These are phyloP conservation scores for Pichia kluyveri DNA, from an alignment of 805 yeast species.

Conservation along the genomic window DNA sequence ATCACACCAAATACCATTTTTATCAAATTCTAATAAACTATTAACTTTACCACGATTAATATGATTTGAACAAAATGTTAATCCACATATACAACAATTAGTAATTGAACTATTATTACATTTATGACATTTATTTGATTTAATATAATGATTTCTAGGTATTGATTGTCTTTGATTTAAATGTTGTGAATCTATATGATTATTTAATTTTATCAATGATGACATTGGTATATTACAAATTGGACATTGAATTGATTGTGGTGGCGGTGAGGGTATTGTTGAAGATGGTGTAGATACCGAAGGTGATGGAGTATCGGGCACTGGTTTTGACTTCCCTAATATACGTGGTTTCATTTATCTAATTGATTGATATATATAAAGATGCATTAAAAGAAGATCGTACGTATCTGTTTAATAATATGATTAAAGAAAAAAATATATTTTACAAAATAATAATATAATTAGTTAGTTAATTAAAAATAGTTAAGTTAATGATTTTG, in stretches of 20 bases:
- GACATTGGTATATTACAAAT: constrained; percentile 57
- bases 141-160: constrained; percentile 50
- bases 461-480: too few species aligned
- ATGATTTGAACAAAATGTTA: constrained; percentile 58
- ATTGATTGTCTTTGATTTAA: background rate
- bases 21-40: constrained; percentile 30
- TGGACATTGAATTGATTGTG: constrained; percentile 41
- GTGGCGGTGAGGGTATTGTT: background rate
- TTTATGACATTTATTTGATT: constrained; percentile 28
- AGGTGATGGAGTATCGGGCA: too few species aligned
- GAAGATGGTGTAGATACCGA: too few species aligned
- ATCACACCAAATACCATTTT: constrained; percentile 55
- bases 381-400: too few species aligned
- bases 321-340: too few species aligned
- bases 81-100: constrained; percentile 74
- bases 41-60: constrained; percentile 44
- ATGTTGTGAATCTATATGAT: constrained; percentile 68
- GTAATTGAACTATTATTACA: constrained; percentile 32
- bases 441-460: too few species aligned
- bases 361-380: too few species aligned
- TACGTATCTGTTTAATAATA: too few species aligned
- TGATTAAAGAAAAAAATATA: too few species aligned
- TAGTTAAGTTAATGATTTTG: background rate
- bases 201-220: constrained; percentile 45
- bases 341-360: too few species aligned